phyloP scores from a whole-genome alignment of 148 eudicot genomes.

The Nyssa sinensis region DNA sequence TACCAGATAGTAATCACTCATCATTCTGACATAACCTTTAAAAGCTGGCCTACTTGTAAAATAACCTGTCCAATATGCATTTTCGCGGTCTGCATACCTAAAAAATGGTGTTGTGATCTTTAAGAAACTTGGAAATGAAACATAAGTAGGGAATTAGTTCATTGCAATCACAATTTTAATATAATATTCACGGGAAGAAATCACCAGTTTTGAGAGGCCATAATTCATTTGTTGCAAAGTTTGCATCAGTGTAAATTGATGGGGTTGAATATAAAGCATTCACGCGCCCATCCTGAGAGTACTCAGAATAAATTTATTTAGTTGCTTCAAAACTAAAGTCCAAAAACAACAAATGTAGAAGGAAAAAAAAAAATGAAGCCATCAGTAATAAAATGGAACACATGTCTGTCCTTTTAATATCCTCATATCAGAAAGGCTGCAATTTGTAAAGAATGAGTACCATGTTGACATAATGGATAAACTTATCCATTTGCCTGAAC shows the following conservation, averaged over 20 bases:
- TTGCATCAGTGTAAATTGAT: constrained; percentile 70
- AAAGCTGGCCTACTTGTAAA: constrained; percentile 78
- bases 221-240: constrained; percentile 44
- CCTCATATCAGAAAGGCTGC: neutral
- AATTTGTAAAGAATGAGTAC: constrained; percentile 30
- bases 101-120: constrained; percentile 10
- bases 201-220: constrained; percentile 78
- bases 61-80: constrained; percentile 91
- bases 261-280: constrained; percentile 82
- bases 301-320: neutral
- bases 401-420: neutral
- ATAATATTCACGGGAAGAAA: constrained; percentile 70
- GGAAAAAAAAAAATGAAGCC: constrained; percentile 3
- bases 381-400: constrained; percentile 4
- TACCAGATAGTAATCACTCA: constrained; percentile 76
- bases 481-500: constrained; percentile 81
- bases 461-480: constrained; percentile 75
- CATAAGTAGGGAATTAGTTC: constrained; percentile 3
- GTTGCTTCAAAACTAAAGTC: constrained; percentile 4
- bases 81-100: constrained; percentile 69
- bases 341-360: neutral
- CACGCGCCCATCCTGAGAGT: constrained; percentile 70
- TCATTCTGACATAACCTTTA: constrained; percentile 62
- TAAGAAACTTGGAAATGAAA: constrained; percentile 6
- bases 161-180: neutral